These are phyloP conservation scores for Takashimella koratensis DNA, from an alignment of 1,284 basidiomycete genomes.

Conservation along the genomic window DNA sequence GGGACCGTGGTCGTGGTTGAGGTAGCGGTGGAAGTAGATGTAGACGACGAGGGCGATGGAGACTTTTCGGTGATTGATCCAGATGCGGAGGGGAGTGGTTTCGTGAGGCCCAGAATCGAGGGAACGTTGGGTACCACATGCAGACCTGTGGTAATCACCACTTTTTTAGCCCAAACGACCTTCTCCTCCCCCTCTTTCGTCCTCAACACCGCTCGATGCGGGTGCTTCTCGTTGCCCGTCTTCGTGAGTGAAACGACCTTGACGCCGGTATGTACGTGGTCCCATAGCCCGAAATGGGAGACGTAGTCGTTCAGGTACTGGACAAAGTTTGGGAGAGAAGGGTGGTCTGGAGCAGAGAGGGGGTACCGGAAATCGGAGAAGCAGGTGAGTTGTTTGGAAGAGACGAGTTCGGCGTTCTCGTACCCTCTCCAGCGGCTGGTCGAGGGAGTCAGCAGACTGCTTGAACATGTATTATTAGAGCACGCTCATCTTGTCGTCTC, in stretches of 20 bases:
- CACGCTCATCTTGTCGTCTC: too few relatives aligned
- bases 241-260: conserved; percentile 46
- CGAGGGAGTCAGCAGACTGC: neutral
- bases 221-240: conserved; percentile 22
- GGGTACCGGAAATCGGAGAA: conserved; percentile 61
- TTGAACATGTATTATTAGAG: neutral
- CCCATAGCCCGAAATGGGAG: conserved; percentile 52
- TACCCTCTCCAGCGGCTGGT: conserved; percentile 32
- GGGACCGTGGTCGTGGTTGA: conserved; percentile 35
- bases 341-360: conserved; percentile 57
- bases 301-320: conserved; percentile 59
- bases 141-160: conserved; percentile 38
- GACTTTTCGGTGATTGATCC: conserved; percentile 18
- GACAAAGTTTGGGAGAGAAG: conserved; percentile 59
- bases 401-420: conserved; percentile 55
- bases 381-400: conserved; percentile 56
- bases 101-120: conserved; percentile 52
- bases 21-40: conserved; percentile 10
- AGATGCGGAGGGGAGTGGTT: conserved; percentile 25
- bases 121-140: conserved; percentile 57
- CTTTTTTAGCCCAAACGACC: conserved; percentile 21
- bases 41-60: neutral
- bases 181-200: neutral
- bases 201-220: conserved; percentile 23
- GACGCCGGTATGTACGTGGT: conserved; percentile 52